Evolutionary conservation across 2,329 filamentous ascomycete genomes (phyloP), one percentile per base, ranked within the genome.

Genomic region (Dendrostoma leiphaemia): DNA sequence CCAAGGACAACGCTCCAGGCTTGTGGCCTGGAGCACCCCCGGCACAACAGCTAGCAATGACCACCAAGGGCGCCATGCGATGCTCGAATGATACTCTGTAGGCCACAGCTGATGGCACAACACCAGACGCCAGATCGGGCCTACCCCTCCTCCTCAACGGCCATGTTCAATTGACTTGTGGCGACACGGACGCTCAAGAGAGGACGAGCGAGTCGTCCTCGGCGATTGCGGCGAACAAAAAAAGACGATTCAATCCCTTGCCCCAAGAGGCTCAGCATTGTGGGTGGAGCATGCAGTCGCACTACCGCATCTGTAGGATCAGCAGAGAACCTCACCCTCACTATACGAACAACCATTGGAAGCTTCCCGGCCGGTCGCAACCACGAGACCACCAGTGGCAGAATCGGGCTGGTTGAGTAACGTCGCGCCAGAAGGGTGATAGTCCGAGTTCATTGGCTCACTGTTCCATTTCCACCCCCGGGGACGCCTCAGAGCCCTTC

Each of bases 361-460:
- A n/a, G n/a, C n/a, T n/a, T n/a, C n/a, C n/a, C n/a, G n/a, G 24
- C 19, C 17, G 26, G 31, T 26, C 24, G 41, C 41, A 45, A 21
- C 41, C 12, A 31, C 44, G 34, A 21, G 28, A 34, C 48, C 34
- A 32, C 43, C 29, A 44, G 38, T 38, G 38, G 50, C 49, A 24
- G 40, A 47, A 37, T 32, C 37, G 34, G 35, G 34, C 47, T 44
- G 51, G 37, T 48, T 51, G 51, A 44, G 52, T 55, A 57, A 57
- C 55, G 55, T 57, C 55, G 48, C 55, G 46, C 47, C 21, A 51
- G 48, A 51, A 51, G 15, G 48, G 28, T 50, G 47, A 19, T 54
- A 40, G 43, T 48, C 43, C 44, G 37, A 32, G 28, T 35, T 38
- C 50, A 51, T 34, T 51, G 47, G 48, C 32, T 37, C 29, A 38